Evolutionary conservation across 768 basidiomycete genomes (phyloP), one percentile per base, ranked within the genome.

Genomic region (Mycena capillaripes): DNA sequence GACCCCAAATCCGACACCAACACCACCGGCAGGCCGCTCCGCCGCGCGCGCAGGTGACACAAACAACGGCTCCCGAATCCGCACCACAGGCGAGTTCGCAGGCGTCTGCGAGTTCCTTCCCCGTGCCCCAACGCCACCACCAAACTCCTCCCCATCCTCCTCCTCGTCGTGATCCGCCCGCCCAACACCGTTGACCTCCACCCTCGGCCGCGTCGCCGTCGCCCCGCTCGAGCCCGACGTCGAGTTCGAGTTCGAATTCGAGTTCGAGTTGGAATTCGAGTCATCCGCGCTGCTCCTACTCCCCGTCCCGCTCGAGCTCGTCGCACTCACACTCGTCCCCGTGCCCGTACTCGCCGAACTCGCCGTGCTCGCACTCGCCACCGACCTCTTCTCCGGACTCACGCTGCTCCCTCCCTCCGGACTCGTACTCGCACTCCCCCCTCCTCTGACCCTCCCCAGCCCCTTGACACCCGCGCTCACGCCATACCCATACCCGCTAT

Each of bases 11-110:
- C n/a, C n/a, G n/a, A n/a, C n/a, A n/a, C n/a, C n/a, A n/a, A n/a
- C n/a, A n/a, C n/a, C n/a, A n/a, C n/a, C n/a, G n/a, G n/a, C n/a
- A n/a, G n/a, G n/a, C n/a, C n/a, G n/a, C n/a, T n/a, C n/a, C n/a
- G n/a, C n/a, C n/a, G n/a, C n/a, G n/a, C n/a, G n/a, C n/a, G 66
- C 48, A 21, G 53, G 32, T 7, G 74, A 58, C 30, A 72, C 76
- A 19, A 77, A 74, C 21, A 76, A 69, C 25, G 81, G 79, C 48
- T 72, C 78, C 66, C 81, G 75, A 56, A 81, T 78, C 11, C 72
- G 61, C 25, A 85, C 78, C 9, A 87, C 79, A 23, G 91, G 92
- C 32, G 91, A 91, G 75, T 90, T 92, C 21, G 90, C 86, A 10
- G 92, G 92, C 1, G 92, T 92, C 21, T 89, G 89, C 60, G 87